phyloP scores from a whole-genome alignment of 2,329 filamentous ascomycete species.

The Coniochaeta sp. region DNA sequence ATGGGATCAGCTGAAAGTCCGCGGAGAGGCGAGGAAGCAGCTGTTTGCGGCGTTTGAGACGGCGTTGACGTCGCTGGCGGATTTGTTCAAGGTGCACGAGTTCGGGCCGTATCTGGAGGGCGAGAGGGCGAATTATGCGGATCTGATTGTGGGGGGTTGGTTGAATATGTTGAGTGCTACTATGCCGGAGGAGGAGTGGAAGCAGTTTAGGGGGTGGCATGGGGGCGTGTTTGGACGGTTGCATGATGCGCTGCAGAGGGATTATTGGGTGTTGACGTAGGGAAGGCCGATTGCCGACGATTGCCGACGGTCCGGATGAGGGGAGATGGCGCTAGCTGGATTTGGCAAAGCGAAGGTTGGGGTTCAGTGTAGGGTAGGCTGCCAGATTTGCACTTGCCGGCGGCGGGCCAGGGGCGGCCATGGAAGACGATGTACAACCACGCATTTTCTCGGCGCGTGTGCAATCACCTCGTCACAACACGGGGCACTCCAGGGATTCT shows the following conservation, averaged over 20 bases:
- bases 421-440: no score
- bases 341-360: no score
- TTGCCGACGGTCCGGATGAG: no score
- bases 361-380: no score
- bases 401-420: no score
- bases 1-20: conserved; percentile 36
- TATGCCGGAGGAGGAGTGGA: conserved; percentile 39
- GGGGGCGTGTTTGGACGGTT: conserved; percentile 41
- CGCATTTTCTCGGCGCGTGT: no score
- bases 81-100: conserved; percentile 28
- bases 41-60: conserved; percentile 30
- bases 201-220: conserved; percentile 39
- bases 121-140: conserved; percentile 38
- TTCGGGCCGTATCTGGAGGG: conserved; percentile 44
- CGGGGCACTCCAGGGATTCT: no score
- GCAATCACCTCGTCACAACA: no score
- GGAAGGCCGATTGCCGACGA: no score
- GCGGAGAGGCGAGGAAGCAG: conserved; percentile 30
- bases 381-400: no score
- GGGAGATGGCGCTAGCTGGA: no score
- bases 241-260: conserved; percentile 34
- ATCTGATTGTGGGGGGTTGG: conserved; percentile 52
- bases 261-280: conserved; percentile 18
- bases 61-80: conserved; percentile 32
- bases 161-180: conserved; percentile 35